These are phyloP conservation scores for Avena sativa DNA, from an alignment of 176 grass and related monocot genomes.

Conservation along the genomic window DNA sequence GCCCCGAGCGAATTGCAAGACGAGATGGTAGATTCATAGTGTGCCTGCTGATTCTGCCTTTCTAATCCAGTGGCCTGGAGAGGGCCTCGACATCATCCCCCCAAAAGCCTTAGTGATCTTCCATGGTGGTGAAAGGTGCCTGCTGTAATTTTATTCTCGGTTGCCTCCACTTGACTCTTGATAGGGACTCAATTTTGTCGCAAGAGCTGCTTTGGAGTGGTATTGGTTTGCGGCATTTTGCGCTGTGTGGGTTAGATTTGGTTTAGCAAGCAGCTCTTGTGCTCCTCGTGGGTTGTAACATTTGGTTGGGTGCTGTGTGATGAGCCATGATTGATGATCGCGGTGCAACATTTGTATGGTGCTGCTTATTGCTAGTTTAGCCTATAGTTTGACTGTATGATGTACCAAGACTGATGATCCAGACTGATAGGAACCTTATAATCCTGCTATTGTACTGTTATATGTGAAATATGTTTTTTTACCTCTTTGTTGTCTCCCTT, in stretches of 20 bases:
- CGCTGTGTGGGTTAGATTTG: slow-evolving; percentile 46
- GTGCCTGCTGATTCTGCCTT: slow-evolving; percentile 30
- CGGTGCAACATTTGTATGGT: slow-evolving; percentile 43
- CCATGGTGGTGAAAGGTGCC: slow-evolving; percentile 68
- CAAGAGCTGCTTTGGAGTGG: slow-evolving; percentile 59
- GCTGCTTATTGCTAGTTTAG: slow-evolving; percentile 41
- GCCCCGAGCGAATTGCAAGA: slow-evolving; percentile 98
- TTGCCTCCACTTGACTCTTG: slow-evolving; percentile 43
- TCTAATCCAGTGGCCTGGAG: slow-evolving; percentile 52
- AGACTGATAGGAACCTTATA: slow-evolving; percentile 27
- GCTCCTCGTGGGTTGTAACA: slow-evolving; percentile 40
- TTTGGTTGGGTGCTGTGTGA: slow-evolving; percentile 33
- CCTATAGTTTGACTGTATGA: slow-evolving; percentile 40
- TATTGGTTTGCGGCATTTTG: slow-evolving; percentile 49
- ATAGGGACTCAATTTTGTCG: slow-evolving; percentile 57
- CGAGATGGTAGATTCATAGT: slow-evolving; percentile 97
- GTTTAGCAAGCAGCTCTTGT: slow-evolving; percentile 62
- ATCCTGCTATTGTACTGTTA: slow-evolving; percentile 27
- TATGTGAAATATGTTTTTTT: slow-evolving; percentile 36
- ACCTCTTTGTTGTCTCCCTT: background rate
- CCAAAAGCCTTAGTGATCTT: slow-evolving; percentile 48
- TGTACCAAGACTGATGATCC: slow-evolving; percentile 42
- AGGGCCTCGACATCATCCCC: slow-evolving; percentile 37
- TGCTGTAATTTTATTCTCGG: slow-evolving; percentile 57
- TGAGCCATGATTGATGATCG: slow-evolving; percentile 44